Evolutionary conservation across 352 stramenopile genomes (phyloP), one percentile per base, ranked within the genome.

Genomic region (Thalassiosira livingstoniorum): DNA sequence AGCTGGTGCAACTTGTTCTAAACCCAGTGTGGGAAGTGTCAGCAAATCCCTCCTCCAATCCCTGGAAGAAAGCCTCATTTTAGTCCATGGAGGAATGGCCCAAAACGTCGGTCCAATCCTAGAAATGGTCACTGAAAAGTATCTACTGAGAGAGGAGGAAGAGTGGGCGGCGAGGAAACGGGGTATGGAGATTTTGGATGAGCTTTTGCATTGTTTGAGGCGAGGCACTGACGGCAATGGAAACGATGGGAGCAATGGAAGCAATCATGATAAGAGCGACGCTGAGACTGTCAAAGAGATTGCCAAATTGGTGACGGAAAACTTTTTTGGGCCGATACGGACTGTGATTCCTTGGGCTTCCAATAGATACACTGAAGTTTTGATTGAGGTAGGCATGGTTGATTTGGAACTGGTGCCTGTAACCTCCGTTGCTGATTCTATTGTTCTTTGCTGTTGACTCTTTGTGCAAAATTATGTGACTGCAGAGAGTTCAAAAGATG

Each of bases 71-170:
- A 80, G 67, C 61, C 63, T 91, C n/a, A 69, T 91, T 21, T 63
- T 91, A 35, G 76, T 91, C 23, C 86, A 91, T 69, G 86, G 84
- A 51, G 86, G 86, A 2, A 89, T 90, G 82, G 73, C 79, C 11
- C 80, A 88, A 37, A 89, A 91, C 75, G 83, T 91, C 11, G 86
- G 78, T 13, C 83, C 86, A 1, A 82, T 91, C 11, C 57, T 91
- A 27, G 86, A 91, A 78, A 91, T 91, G 82, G 79, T 88, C 1
- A 91, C 86, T 4, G 86, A 91, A 73, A 91, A 89, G 43, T 91
- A 90, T 58, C 58, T 91, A 31, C 67, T 91, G 0, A 63, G 86
- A 67, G 78, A 87, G 37, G 78, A 87, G 15, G 76, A 86, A 29
- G 86, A 91, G 67, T 91, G 78, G 82, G 64, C 65, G 2, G 80